Base-by-base conservation (phyloP, 371 early-diverging fungal species). In the Mortierella sp. region DNA sequence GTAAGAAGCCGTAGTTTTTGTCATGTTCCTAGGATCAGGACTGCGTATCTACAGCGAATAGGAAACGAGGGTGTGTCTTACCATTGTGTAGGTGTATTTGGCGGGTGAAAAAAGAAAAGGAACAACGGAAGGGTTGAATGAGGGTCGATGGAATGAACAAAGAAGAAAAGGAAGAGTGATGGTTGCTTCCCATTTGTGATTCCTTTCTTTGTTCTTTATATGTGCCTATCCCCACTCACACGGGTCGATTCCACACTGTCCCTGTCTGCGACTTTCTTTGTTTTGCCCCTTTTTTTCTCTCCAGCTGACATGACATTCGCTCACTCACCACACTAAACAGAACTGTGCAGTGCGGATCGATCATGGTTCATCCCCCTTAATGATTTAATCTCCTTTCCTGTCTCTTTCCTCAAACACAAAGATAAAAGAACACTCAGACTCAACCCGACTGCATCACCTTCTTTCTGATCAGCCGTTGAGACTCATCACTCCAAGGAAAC, bases 31-130 rank as follows among this genome's bases (percentile, higher is more conserved):
- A n/a, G n/a, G n/a, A n/a, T 6, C 14, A 39, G 37, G 61, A 61
- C 61, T 61, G 61, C 37, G 61, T 61, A 61, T 61, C 61, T 61
- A 1, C 9, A 61, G 9, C n/a, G n/a, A n/a, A n/a, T n/a, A n/a
- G n/a, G n/a, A n/a, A n/a, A n/a, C n/a, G n/a, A 31, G 58, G 9
- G 6, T 4, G 37, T 34, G 53, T 11, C 34, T 34, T 61, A 61
- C 61, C 61, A 61, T 61, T 31, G 34, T 55, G 58, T 61, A n/a
- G 39, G 19, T 61, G 34, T 61, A 16, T 61, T 61, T 34, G 22
- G 37, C 39, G 10, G 34, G 61, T 37, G 10, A 34, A 22, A 4
- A 14, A 11, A 7, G 9, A 37, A 1, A 34, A 58, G 22, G 5
- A 37, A 19, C 1, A 9, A 34, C 8, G 34, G 39, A 31, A 1